Evolutionary conservation across 371 early-diverging fungal genomes (phyloP).

Genomic region (Chytridiales sp.): DNA sequence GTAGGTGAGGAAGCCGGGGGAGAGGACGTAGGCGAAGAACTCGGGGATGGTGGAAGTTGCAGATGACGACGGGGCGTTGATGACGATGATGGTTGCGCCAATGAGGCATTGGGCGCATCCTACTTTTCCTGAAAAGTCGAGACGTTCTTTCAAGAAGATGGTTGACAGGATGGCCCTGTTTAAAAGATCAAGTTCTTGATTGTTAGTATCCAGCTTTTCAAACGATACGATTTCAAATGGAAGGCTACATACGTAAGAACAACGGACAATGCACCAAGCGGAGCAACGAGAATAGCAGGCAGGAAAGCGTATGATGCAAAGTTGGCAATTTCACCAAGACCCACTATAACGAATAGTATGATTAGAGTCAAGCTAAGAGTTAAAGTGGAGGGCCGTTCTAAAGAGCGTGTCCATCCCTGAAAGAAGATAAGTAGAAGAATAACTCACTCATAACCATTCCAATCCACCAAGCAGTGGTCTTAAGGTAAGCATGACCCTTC

Average conservation of each 20-base stretch:
- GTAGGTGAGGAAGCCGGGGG: conserved; percentile 71
- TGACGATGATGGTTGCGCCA: conserved; percentile 54
- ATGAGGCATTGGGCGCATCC: conserved; percentile 54
- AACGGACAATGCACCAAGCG: conserved; percentile 57
- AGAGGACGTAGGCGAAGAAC: conserved; percentile 36
- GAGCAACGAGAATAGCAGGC: conserved; percentile 89
- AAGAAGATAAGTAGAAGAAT: not conserved
- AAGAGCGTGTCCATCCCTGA: conserved; percentile 75
- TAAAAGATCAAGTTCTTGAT: not conserved
- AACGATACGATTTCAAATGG: not conserved
- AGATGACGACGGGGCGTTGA: conserved; percentile 54
- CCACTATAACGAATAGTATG: conserved; percentile 56
- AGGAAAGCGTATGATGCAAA: conserved; percentile 96
- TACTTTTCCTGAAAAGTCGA: conserved; percentile 48
- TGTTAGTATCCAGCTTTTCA: not conserved
- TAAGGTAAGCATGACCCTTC: conserved; percentile 71
- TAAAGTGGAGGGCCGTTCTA: too few relatives aligned
- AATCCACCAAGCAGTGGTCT: conserved; percentile 85
- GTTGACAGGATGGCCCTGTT: conserved; percentile 48
- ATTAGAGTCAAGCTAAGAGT: conserved; percentile 74
- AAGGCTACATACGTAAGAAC: not conserved
- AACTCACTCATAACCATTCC: conserved; percentile 81
- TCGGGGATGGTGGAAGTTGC: conserved; percentile 40
- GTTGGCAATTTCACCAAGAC: conserved; percentile 85
- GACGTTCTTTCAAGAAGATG: conserved; percentile 49